Base-by-base conservation (phyloP, 768 basidiomycete genomes). In the button mushroom (Agaricus bisporus) region DNA sequence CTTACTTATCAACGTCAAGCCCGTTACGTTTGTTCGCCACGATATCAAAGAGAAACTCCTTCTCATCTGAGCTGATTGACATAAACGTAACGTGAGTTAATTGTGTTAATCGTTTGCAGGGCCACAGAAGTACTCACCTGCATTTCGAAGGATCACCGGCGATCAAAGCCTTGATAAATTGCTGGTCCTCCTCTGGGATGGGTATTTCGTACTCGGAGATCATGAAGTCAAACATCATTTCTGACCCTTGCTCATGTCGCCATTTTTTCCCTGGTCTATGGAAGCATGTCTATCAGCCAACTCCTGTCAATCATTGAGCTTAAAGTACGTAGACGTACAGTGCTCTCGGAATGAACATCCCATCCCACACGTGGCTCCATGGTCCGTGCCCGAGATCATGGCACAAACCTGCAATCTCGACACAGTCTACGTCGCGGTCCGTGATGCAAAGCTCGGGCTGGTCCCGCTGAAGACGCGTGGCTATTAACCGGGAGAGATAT, bases 361-460 rank as follows among this genome's bases (percentile, higher is more conserved):
- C 68, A 58, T 93, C 90, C 85, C 87, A 93, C 7, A 92, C 84
- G 64, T 93, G 91, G 55, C 82, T 86, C 83, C 86, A 91, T 0
- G 90, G 90, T 0, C 91, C 91, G 60, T 91, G 90, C 0, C 88
- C 90, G 3, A 92, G 78, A 65, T 92, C 90, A 59, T 92, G 91
- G 53, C 89, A 91, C 2, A 91, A 71, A 0, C 88, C 91, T 0
- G 90, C 90, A 20, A 92, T 71, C 54, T 87, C 84, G 15, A 92
- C 83, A 55, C 91, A 92, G 47, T 75, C 73, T 28, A 91, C 73
- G 55, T 93, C 88, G 17, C 88, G 76, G 41, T 83, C 75, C 0
- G 82, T 83, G 54, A 92, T 89, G 0, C 67, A 69, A 1, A 92
- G 75, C 9, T 79, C 70, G 0, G 80, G 81, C 56, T 93, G 90